Base-by-base conservation (phyloP, 2,329 filamentous ascomycete species). In the Ophiostoma triangulosporum region DNA sequence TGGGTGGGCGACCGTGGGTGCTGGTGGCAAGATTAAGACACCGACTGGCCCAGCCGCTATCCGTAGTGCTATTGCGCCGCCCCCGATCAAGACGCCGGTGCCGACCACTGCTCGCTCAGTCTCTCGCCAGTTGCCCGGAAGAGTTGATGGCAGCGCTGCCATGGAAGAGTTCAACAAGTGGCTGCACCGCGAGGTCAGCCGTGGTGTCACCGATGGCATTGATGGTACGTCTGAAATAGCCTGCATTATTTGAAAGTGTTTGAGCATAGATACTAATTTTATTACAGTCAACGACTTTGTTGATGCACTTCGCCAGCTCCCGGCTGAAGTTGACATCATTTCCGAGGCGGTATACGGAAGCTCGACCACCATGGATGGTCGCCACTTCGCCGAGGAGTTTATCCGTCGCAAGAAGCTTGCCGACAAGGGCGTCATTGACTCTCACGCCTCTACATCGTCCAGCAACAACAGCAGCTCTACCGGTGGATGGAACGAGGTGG, bases 161-260 rank as follows among this genome's bases (percentile, higher is more conserved):
- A 81, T 88, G 66, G 90, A 95, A 38, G 93, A 97, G 67, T 94
- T 98, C 67, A 84, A 82, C 64, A 96, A 94, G 68, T 98, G 93
- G 93, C 81, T 90, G 17, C 81, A 86, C 61, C 77, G 81, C 53
- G 84, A 93, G 65, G 74, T 98, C 58, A 76, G 78, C 54, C 84
- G 87, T 55, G 89, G 90, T 57, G 86, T 79, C 38, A 73, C 69
- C 2, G 68, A 69, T 58, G 69, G 70, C 46, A 72, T 70, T 52
- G 74, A 78, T 61, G 72, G 75, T 77, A 66, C 73, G 75, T 73
- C 15, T 36, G 12, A 12, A 29, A 14, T 15, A 3, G 31, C 24
- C 27, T 31, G 2, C 20, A 32, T 20, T 12, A 27, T 3, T 29
- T 27, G 15, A 35, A 20, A 8, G 11, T 12, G 35, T 17, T 14